Evolutionary conservation across 192 early-diverging fungal species (phyloP), one percentile per base, ranked within the genome.

Genomic region (Backusella macrospora): DNA sequence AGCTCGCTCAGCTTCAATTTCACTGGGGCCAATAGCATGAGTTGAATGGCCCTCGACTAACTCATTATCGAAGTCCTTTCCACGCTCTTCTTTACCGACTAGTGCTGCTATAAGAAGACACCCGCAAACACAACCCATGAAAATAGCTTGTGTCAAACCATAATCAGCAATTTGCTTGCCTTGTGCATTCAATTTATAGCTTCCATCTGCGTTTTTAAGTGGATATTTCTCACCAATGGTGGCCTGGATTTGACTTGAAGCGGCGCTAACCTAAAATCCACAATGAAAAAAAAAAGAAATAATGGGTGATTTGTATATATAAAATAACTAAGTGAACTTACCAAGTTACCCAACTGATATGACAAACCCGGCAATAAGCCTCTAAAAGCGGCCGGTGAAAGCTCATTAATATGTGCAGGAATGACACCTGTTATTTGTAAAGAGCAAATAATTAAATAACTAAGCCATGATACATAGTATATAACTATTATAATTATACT

Each of bases 261-360:
- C 84, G 65, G 79, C 83, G 78, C 38, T 81, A 70, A 80, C 77
- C 83, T 59, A 55, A 13, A 46, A 43, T 42, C 37, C 14, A 23
- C 10, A 10, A 52, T 16, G 29, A n/a, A 55, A 39, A 59, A 15
- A 59, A 18, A 49, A 39, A 71, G 10, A 7, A 59, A 29, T 37
- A 21, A 52, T 47, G 21, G 8, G 14, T 68, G 18, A 70, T 15
- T 29, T 49, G 6, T 48, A 6, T 49, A 52, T 48, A 26, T 39
- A 39, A 5, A 34, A 18, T 15, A n/a, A n/a, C 47, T 73, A 87
- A 70, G 26, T 78, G 74, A 84, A 86, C 86, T 37, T 59, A 93
- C 86, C 71, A 94, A 77, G 70, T 91, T 94, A 37, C 91, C 92
- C 16, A 91, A 80, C 82, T 94, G 91, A 77, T 92, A 93, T 3